Evolutionary conservation across 139 green algal genomes (phyloP).

Genomic region (Chlamydomonas eustigma): DNA sequence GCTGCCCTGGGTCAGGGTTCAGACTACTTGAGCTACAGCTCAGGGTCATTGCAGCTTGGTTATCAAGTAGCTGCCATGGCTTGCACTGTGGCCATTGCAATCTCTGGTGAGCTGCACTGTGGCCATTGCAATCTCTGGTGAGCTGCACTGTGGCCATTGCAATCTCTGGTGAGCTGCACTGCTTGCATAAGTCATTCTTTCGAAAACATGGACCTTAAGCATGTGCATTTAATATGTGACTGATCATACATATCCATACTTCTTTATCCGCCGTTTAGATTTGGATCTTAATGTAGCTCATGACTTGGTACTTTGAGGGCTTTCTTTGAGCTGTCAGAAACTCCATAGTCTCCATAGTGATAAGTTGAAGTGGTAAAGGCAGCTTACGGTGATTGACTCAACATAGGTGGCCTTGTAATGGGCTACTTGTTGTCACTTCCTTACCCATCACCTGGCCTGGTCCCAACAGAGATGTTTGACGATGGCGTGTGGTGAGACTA

Average conservation of each 20-base stretch:
- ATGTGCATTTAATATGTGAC: background rate
- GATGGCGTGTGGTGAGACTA: background rate
- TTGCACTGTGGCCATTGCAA: slow-evolving; percentile 12
- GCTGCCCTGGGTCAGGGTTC: background rate
- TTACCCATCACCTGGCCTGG: background rate
- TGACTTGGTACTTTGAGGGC: too few species aligned
- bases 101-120: background rate
- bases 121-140: background rate
- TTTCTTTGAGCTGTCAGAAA: too few species aligned
- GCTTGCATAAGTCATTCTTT: background rate
- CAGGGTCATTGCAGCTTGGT: slow-evolving; percentile 8
- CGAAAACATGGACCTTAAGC: too few species aligned
- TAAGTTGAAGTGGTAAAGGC: too few species aligned
- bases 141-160: background rate
- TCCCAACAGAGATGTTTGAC: background rate
- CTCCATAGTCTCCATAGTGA: too few species aligned
- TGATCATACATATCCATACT: background rate
- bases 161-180: background rate
- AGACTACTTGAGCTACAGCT: slow-evolving; percentile 7
- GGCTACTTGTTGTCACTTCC: background rate
- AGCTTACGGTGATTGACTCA: too few species aligned
- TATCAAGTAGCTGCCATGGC: slow-evolving; percentile 8
- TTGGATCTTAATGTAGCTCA: too few species aligned
- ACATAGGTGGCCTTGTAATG: background rate
- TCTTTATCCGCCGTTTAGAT: background rate